These are phyloP conservation scores for Colletotrichum ledebouriae DNA, from an alignment of 2,329 filamentous ascomycete genomes.

Conservation along the genomic window DNA sequence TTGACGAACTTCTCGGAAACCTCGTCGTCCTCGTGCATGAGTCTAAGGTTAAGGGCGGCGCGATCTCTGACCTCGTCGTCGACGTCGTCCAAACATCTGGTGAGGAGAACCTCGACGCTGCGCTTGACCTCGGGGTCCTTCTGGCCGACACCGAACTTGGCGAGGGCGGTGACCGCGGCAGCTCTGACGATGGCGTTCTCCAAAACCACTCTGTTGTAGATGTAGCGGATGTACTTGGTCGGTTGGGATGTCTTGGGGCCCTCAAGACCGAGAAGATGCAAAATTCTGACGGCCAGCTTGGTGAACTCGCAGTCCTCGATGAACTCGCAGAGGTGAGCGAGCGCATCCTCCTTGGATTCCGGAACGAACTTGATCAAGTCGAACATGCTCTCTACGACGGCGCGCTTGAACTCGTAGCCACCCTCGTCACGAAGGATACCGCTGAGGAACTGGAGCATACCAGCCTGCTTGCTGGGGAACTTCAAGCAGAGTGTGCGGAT, in stretches of 20 bases:
- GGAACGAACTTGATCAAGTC: slow-evolving; percentile 99
- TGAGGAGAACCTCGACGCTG: slow-evolving; percentile 92
- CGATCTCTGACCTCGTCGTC: slow-evolving; percentile 98
- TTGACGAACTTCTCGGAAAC: slow-evolving; percentile 90
- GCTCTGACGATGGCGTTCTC: slow-evolving; percentile 97
- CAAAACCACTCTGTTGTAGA: slow-evolving; percentile 97
- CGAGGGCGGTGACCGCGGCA: slow-evolving; percentile 92
- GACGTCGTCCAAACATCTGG: slow-evolving; percentile 93
- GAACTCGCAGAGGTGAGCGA: slow-evolving; percentile 97
- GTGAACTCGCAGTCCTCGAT: slow-evolving; percentile 99
- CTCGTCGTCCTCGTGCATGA: slow-evolving; percentile 94
- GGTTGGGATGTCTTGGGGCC: slow-evolving; percentile 95
- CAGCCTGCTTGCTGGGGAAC: slow-evolving; percentile 97
- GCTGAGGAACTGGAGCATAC: slow-evolving; percentile 97
- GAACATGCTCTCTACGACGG: slow-evolving; percentile 99
- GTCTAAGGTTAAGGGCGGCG: slow-evolving; percentile 88
- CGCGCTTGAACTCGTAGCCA: slow-evolving; percentile 97
- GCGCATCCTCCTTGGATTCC: slow-evolving; percentile 83
- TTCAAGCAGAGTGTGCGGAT: slow-evolving; percentile 97
- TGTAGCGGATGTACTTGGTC: slow-evolving; percentile 99
- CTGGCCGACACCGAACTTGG: slow-evolving; percentile 97
- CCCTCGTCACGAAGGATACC: slow-evolving; percentile 97
- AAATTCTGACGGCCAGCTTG: slow-evolving; percentile 93
- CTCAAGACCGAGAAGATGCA: slow-evolving; percentile 94
- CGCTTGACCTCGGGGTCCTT: slow-evolving; percentile 97